Base-by-base conservation (phyloP, 768 basidiomycete species). In the Kwoniella sp. region DNA sequence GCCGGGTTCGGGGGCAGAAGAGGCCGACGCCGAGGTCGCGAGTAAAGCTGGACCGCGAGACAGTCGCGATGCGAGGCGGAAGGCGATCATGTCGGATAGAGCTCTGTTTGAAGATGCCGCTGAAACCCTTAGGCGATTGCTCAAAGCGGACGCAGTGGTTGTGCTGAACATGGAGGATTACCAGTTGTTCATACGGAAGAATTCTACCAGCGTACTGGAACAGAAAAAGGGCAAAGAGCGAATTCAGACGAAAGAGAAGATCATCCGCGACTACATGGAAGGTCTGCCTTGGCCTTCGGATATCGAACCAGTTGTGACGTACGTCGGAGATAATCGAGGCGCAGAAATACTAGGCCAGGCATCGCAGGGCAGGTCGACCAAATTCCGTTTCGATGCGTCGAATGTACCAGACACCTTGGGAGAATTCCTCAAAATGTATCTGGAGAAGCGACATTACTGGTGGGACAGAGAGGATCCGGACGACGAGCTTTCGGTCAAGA, bases 91-190 rank as follows among this genome's bases (percentile, higher is more conserved):
- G 4, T 51, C 55, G 12, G 71, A 77, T 26, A 37, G 28, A 38
- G 64, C 51, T 29, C 54, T 75, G 3, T 71, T 70, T 48, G 57
- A 41, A 17, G 71, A 79, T 53, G 73, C 73, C 0, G 73, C 74
- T 7, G 47, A 58, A 1, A 74, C 78, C 0, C 56, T 79, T 1
- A 63, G 73, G 1, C 55, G 52, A 1, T 63, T 79, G 1, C 58
- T 79, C 12, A 67, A 65, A 4, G 76, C 75, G 4, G 72, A 76
- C 50, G 68, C 72, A 0, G 69, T 79, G 1, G 71, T 65, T 17
- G 66, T 77, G 2, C 57, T 79, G 22, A 63, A 72, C 25, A 56
- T 75, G 47, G 72, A 72, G n/a, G 71, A 77, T 23, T 79, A 72
- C 37, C 70, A 76, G 22, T 61, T 79, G 8, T 79, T 66, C 55